Evolutionary conservation across 768 basidiomycete species (phyloP), one percentile per base, ranked within the genome.

Genomic region (Cubamyces lactineus): DNA sequence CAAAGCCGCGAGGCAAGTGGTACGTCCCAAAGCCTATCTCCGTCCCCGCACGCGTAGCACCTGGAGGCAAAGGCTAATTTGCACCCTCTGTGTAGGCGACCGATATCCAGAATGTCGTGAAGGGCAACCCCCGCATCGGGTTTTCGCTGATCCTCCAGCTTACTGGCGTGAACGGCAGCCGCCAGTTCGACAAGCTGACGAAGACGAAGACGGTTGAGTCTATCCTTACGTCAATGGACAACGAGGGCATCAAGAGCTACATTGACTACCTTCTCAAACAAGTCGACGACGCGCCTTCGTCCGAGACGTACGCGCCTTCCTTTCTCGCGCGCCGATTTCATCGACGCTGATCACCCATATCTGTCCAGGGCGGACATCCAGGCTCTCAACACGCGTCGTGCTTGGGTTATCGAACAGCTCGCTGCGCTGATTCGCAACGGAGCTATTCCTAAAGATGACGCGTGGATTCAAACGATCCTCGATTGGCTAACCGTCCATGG

Each of bases 161-260:
- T 24, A 91, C 93, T 1, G 92, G 92, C 19, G 81, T 85, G 51
- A 80, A 96, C 71, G 94, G 94, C 11, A 88, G 83, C 68, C 84
- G 87, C 59, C 90, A 94, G 72, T 99, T 98, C 68, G 96, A 99
- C 75, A 89, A 84, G 73, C 74, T 96, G 59, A 96, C 96, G 12
- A 90, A 86, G 73, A 96, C 96, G 9, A 97, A 95, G 76, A 96
- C 93, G 0, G 84, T 98, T 39, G 94, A 96, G 75, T 83, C 84
- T 1, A 87, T 98, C 58, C 77, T 98, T 57, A 80, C 85, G 3
- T 84, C 83, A 39, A 86, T 95, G 82, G 85, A 89, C 66, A 74
- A 76, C 0, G 79, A 85, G 1, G 94, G 93, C 9, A 90, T 97
- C 64, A 82, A 84, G 66, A 83, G 76, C 41, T 98, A 96, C 74